Percentiles rank a stretch among this genome's conserved stretches.
phyloP scores from a whole-genome alignment of 2,329 filamentous ascomycete species.

The Monosporascus sp. region DNA sequence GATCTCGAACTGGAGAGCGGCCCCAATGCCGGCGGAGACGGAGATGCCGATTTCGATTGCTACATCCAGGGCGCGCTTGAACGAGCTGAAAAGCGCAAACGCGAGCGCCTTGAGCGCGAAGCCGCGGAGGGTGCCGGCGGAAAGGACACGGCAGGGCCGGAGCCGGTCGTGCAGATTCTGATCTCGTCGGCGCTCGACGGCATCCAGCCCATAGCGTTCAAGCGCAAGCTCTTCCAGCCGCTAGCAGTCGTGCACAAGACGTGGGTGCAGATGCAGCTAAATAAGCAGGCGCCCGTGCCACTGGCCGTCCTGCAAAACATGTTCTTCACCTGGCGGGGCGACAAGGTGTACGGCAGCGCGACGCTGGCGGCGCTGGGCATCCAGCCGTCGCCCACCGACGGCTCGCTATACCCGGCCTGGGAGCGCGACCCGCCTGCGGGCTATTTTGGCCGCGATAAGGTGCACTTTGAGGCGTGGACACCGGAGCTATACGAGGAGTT shows the following conservation, averaged over 20 bases:
- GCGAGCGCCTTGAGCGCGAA: slow-evolving; percentile 16
- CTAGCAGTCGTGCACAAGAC: slow-evolving; percentile 61
- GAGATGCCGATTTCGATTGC: slow-evolving; percentile 37
- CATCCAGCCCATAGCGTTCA: slow-evolving; percentile 57
- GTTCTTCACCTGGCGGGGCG: slow-evolving; percentile 75
- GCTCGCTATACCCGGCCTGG: slow-evolving; percentile 33
- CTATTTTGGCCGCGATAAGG: slow-evolving; percentile 46
- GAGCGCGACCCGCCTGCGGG: slow-evolving; percentile 34
- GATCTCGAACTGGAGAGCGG: slow-evolving; percentile 9
- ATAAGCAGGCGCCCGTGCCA: slow-evolving; percentile 33
- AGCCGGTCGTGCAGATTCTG: slow-evolving; percentile 56
- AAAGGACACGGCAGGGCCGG: slow-evolving; percentile 17
- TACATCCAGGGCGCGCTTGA: slow-evolving; percentile 41
- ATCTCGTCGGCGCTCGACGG: slow-evolving; percentile 62
- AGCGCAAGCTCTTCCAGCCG: slow-evolving; percentile 60
- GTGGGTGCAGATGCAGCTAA: slow-evolving; percentile 63
- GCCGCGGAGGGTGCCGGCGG: slow-evolving; percentile 5
- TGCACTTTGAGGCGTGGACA: slow-evolving; percentile 78
- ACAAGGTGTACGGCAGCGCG: slow-evolving; percentile 68
- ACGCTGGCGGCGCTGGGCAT: slow-evolving; percentile 67
- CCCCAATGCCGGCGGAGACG: slow-evolving; percentile 20
- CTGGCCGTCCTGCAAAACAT: slow-evolving; percentile 46
- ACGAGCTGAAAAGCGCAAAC: slow-evolving; percentile 22
- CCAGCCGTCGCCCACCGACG: slow-evolving; percentile 33
- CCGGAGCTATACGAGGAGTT: slow-evolving; percentile 51